These are phyloP conservation scores for Carpinus viminea DNA, from an alignment of 306 rosid species.

Conservation along the genomic window DNA sequence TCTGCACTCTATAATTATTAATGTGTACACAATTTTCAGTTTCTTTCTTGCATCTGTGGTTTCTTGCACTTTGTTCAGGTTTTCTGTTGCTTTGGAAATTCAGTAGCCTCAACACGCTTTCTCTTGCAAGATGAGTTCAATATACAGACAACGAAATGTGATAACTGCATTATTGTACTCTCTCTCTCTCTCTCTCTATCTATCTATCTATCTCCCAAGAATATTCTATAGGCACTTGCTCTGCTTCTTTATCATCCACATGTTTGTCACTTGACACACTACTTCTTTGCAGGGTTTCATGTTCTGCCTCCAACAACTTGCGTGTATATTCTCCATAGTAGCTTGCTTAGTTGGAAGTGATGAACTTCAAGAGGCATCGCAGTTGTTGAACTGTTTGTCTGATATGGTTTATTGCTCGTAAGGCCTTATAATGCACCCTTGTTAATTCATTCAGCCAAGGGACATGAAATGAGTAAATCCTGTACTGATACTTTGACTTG, in stretches of 20 bases:
- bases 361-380: slow-evolving; percentile 71
- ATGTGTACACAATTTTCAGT: not conserved
- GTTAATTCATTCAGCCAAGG: slow-evolving; percentile 1
- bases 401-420: slow-evolving; percentile 82
- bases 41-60: not conserved
- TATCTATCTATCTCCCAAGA: not conserved
- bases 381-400: slow-evolving; percentile 58
- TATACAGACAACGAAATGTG: slow-evolving; percentile 85
- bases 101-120: slow-evolving; percentile 92
- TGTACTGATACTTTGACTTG: slow-evolving; percentile 24
- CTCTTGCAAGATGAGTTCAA: slow-evolving; percentile 90
- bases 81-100: slow-evolving; percentile 73
- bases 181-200: slow-evolving; percentile 30
- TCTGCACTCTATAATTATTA: not conserved
- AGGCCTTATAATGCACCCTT: slow-evolving; percentile 29
- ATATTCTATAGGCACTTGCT: not conserved
- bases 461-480: not conserved
- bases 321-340: slow-evolving; percentile 81
- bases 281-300: slow-evolving; percentile 58
- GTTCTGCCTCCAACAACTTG: slow-evolving; percentile 78
- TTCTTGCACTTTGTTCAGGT: slow-evolving; percentile 55
- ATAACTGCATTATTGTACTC: slow-evolving; percentile 84
- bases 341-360: slow-evolving; percentile 74
- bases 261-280: not conserved
- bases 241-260: not conserved